Conservation (phyloP, 1,139 yeast genomes). For the Magnusiomyces ingens region DNA sequence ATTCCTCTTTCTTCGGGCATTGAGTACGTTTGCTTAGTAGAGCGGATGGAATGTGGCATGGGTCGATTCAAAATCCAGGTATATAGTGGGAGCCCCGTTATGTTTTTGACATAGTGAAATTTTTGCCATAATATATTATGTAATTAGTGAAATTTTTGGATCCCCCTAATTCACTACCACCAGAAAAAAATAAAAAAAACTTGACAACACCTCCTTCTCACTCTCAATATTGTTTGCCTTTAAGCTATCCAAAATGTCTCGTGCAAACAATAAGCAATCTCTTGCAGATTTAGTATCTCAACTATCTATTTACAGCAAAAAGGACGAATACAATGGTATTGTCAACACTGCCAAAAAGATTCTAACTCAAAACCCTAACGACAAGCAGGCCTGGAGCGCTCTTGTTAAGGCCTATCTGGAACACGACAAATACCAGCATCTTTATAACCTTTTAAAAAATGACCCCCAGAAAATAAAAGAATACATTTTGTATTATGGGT, state of each 20-base stretch:
- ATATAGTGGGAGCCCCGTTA: constrained; percentile 20
- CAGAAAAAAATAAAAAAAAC: too few relatives aligned
- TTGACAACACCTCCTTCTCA: too few relatives aligned
- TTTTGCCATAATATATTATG: too few relatives aligned
- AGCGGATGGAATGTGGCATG: constrained; percentile 29
- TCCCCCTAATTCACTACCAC: too few relatives aligned
- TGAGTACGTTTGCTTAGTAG: constrained; percentile 21
- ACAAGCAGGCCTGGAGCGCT: constrained; percentile 49
- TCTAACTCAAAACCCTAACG: constrained; percentile 40
- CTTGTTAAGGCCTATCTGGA: constrained; percentile 66
- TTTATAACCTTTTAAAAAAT: constrained; percentile 37
- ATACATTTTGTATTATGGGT: constrained; percentile 48
- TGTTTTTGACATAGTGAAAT: not conserved
- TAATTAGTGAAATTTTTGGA: too few relatives aligned
- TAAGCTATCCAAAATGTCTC: too few relatives aligned
- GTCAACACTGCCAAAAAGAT: constrained; percentile 40
- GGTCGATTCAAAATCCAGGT: constrained; percentile 21
- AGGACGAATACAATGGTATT: constrained; percentile 44
- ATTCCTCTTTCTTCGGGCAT: constrained; percentile 14
- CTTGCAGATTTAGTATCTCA: constrained; percentile 39
- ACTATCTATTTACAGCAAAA: constrained; percentile 41
- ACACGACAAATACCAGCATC: constrained; percentile 59
- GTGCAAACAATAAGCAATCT: constrained; percentile 20
- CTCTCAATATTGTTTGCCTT: too few relatives aligned
- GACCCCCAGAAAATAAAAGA: constrained; percentile 13